These are phyloP conservation scores for Debaryomyces maramus DNA, from an alignment of 805 yeast species.

Conservation along the genomic window DNA sequence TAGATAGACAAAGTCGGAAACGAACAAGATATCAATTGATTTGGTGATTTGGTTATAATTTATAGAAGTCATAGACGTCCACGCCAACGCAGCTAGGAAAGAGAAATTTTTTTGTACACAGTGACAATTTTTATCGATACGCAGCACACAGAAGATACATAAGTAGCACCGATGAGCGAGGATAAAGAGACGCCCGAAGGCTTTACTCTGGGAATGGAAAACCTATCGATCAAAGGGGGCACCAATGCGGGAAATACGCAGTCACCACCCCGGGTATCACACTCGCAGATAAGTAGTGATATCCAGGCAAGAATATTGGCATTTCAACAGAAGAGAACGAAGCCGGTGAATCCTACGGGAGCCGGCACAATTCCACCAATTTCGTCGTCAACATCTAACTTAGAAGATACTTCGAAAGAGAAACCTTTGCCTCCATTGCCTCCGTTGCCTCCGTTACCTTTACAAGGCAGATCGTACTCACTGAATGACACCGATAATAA, in stretches of 20 bases:
- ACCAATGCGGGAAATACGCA: conserved; percentile 2
- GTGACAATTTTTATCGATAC: too few species aligned
- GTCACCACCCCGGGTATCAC: conserved; percentile 15
- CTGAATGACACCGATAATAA: conserved; percentile 12
- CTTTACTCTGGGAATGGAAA: conserved; percentile 6
- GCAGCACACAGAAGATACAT: too few species aligned
- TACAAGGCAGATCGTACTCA: conserved; percentile 13
- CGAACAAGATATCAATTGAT: too few species aligned
- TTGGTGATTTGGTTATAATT: too few species aligned
- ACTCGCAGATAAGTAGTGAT: conserved; percentile 55
- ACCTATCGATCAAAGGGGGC: conserved; percentile 4
- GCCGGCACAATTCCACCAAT: not conserved
- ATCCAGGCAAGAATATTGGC: conserved; percentile 86
- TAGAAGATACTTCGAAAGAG: conserved; percentile 1
- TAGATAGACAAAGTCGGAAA: too few species aligned
- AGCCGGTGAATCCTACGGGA: conserved; percentile 11
- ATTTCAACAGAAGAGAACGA: conserved; percentile 73
- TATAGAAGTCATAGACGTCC: too few species aligned
- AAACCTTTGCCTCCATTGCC: conserved; percentile 33
- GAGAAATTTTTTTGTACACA: too few species aligned
- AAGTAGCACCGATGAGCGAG: conserved; percentile 4
- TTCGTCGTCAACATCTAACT: not conserved
- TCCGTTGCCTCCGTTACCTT: not conserved
- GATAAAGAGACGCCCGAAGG: conserved; percentile 3
- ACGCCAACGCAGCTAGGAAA: too few species aligned